phyloP scores from a whole-genome alignment of 2,329 filamentous ascomycete species.

The Phyllosticta citriasiana region DNA sequence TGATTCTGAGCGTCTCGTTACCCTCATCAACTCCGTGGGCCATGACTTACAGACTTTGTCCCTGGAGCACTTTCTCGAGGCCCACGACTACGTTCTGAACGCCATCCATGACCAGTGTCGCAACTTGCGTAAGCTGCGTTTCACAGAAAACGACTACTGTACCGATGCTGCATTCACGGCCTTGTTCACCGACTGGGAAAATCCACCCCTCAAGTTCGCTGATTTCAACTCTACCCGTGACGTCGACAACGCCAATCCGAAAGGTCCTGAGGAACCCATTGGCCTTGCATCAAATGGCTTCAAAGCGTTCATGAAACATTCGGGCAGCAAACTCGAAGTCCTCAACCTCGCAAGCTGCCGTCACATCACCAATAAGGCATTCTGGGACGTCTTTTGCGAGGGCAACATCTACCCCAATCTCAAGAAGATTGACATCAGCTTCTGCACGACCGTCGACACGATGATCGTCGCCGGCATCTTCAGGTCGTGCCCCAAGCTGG shows the following conservation, averaged over 20 bases:
- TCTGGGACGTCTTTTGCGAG: constrained; percentile 62
- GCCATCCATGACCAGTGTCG: constrained; percentile 61
- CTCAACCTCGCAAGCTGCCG: constrained; percentile 79
- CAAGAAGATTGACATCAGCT: constrained; percentile 64
- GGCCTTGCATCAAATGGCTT: constrained; percentile 72
- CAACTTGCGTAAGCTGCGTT: constrained; percentile 63
- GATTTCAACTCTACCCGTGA: constrained; percentile 73
- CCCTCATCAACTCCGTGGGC: constrained; percentile 55
- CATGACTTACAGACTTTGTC: constrained; percentile 64
- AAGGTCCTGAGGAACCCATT: constrained; percentile 48
- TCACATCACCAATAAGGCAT: constrained; percentile 62
- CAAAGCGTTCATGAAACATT: constrained; percentile 74
- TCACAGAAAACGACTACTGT: constrained; percentile 65
- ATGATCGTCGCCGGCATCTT: constrained; percentile 55
- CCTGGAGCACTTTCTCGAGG: constrained; percentile 55
- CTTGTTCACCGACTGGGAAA: constrained; percentile 69
- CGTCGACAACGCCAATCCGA: constrained; percentile 59
- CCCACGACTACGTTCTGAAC: constrained; percentile 60
- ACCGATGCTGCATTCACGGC: constrained; percentile 63
- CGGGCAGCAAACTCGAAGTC: constrained; percentile 52
- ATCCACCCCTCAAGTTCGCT: constrained; percentile 57
- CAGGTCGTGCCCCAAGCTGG: constrained; percentile 48
- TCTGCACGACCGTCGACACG: constrained; percentile 60
- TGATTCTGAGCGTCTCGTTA: constrained; percentile 47
- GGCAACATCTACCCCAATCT: constrained; percentile 55